Evolutionary conservation across 306 rosid genomes (phyloP), one percentile per base, ranked within the genome.

Genomic region (Alnus rubra): DNA sequence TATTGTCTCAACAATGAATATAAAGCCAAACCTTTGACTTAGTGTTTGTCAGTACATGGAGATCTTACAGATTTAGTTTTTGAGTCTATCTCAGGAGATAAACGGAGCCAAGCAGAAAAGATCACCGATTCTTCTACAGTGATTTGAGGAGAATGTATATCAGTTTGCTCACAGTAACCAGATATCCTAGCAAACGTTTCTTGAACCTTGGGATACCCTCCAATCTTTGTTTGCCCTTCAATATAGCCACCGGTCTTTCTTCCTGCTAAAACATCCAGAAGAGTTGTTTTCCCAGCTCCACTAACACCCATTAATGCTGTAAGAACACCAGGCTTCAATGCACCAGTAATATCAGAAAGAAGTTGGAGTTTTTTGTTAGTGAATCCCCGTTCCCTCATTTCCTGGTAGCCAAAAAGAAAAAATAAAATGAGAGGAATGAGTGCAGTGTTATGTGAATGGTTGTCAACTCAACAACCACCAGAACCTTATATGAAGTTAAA

Each of bases 351-450:
- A 67, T 67, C 51, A 67, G 72, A 67, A 67, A 67, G 72, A 15
- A 67, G 48, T 67, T 67, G 31, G 3, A 67, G 72, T 42, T 67
- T 49, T 79, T 31, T 67, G 68, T 83, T 71, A 4, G 30, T 63
- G 49, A 76, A 73, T 19, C 88, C 89, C 11, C 56, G 48, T 9
- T 74, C 73, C 76, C 79, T 86, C 89, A 83, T 85, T 85, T 86
- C 89, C 91, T 83, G 77, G 62, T 51, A 13, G 28, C 42, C 13
- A 68, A 42, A 48, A 69, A 9, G 56, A 33, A 42, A 16, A 14
- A 62, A 45, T 8, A 45, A 68, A 58, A 31, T 18, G 11, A 62
- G 8, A 12, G 15, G 68, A 62, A 60, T 11, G 2, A 3, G 48
- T 19, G 2, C 23, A 5, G 23, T 12, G 3, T 71, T 10, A 28